A percentile compares a stretch with the other conserved stretches of the same genome.
Conservation (phyloP, 805 yeast genomes). For the Schwanniomyces vanrijiae region DNA sequence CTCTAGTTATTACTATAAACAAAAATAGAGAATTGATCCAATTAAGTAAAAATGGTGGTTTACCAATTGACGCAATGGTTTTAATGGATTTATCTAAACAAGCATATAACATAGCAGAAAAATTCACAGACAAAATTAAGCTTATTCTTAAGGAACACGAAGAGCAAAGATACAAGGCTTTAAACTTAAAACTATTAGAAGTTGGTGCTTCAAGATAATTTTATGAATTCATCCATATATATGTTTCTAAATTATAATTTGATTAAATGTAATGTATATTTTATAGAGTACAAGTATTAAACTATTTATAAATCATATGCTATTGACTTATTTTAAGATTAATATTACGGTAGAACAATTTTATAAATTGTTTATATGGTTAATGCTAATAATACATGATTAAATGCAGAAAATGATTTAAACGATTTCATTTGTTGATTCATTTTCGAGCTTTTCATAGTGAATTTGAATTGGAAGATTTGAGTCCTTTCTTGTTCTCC, state of each 20-base stretch:
- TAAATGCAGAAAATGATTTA: neutral
- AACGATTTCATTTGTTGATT: neutral
- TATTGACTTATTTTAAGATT: neutral
- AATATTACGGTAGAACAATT: neutral
- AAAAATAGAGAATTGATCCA: slow-evolving; percentile 91
- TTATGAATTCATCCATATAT: neutral
- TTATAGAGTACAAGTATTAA: neutral
- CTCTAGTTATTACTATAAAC: slow-evolving; percentile 81
- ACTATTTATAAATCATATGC: neutral
- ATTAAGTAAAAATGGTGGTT: slow-evolving; percentile 85
- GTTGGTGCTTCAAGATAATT: slow-evolving; percentile 33
- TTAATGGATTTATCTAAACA: slow-evolving; percentile 67
- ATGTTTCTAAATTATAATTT: neutral
- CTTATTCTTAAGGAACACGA: slow-evolving; percentile 55
- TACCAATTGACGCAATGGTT: slow-evolving; percentile 71
- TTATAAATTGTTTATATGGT: neutral
- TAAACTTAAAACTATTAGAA: slow-evolving; percentile 32
- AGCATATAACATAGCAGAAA: slow-evolving; percentile 64
- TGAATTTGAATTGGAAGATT: slow-evolving; percentile 47
- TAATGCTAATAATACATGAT: slow-evolving; percentile 1
- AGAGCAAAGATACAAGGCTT: slow-evolving; percentile 39
- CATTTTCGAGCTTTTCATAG: slow-evolving; percentile 15
- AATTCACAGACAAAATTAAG: slow-evolving; percentile 64
- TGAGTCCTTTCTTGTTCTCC: slow-evolving; percentile 54
- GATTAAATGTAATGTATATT: neutral